Evolutionary conservation across 2,329 filamentous ascomycete species (phyloP).

Genomic region (Cladophialophora psammophila): DNA sequence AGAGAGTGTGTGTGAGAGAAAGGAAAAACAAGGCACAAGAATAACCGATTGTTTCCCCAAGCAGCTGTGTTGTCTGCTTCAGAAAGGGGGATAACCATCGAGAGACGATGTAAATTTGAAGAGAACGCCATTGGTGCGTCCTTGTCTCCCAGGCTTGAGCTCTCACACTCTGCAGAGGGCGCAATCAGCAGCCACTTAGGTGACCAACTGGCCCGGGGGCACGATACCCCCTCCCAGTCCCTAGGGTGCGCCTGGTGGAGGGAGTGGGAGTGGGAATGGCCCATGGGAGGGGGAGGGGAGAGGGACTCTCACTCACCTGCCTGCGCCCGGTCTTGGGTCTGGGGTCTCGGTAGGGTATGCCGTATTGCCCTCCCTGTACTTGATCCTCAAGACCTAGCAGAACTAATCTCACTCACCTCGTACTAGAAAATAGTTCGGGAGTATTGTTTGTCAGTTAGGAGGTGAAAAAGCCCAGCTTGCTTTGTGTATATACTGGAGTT

Average conservation of each 20-base stretch:
- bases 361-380: not conserved
- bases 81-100: not conserved
- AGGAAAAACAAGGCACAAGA: not conserved
- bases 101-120: not conserved
- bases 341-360: not conserved
- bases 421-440: too few relatives aligned
- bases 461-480: too few relatives aligned
- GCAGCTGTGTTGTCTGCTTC: not conserved
- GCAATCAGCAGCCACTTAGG: not conserved
- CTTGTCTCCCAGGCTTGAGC: not conserved
- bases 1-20: too few relatives aligned
- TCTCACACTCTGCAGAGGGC: not conserved
- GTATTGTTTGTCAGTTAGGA: too few relatives aligned
- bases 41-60: too few relatives aligned
- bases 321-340: conserved; percentile 3
- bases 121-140: not conserved
- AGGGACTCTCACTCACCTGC: not conserved
- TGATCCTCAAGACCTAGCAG: too few relatives aligned
- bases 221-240: not conserved
- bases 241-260: not conserved
- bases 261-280: not conserved
- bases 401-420: too few relatives aligned
- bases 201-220: not conserved
- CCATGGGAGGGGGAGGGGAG: not conserved
- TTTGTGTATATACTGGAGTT: too few relatives aligned